phyloP scores from a whole-genome alignment of 108 stramenopile genomes.

The Epithemia pelagica region DNA sequence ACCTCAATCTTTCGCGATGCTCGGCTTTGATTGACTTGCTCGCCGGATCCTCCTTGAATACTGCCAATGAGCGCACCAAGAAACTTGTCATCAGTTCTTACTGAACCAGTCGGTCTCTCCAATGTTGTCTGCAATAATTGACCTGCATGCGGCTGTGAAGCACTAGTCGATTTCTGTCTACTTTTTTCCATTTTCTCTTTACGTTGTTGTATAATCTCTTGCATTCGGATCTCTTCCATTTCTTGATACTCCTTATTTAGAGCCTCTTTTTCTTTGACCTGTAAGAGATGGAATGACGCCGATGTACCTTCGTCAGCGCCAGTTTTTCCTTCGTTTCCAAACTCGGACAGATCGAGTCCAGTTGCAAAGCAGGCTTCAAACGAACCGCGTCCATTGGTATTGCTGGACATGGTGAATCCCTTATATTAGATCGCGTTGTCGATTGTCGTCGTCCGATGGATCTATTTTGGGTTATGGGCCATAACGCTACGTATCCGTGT shows the following conservation, averaged over 20 bases:
- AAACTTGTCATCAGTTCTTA: background rate
- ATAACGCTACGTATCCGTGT: too few relatives aligned
- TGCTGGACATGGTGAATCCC: too few relatives aligned
- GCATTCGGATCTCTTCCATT: constrained; percentile 8
- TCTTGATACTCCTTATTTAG: background rate
- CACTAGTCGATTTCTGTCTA: background rate
- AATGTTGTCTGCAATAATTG: too few relatives aligned
- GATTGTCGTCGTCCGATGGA: too few relatives aligned
- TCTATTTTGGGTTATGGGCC: too few relatives aligned
- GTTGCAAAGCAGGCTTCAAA: constrained; percentile 10
- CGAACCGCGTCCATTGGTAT: too few relatives aligned
- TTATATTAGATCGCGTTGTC: too few relatives aligned
- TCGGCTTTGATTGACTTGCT: background rate
- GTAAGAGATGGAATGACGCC: background rate
- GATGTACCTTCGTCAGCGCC: background rate
- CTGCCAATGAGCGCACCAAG: background rate
- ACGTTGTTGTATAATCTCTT: constrained; percentile 3
- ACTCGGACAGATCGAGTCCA: constrained; percentile 9
- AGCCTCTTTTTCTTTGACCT: constrained; percentile 6
- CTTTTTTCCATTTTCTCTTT: background rate
- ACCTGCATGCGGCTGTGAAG: too few relatives aligned
- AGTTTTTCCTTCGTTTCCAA: background rate
- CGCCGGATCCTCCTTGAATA: background rate
- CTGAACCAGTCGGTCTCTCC: background rate
- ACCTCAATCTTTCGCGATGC: background rate